Evolutionary conservation across 1,139 yeast genomes (phyloP).

Genomic region (Yamadazyma siamensis): DNA sequence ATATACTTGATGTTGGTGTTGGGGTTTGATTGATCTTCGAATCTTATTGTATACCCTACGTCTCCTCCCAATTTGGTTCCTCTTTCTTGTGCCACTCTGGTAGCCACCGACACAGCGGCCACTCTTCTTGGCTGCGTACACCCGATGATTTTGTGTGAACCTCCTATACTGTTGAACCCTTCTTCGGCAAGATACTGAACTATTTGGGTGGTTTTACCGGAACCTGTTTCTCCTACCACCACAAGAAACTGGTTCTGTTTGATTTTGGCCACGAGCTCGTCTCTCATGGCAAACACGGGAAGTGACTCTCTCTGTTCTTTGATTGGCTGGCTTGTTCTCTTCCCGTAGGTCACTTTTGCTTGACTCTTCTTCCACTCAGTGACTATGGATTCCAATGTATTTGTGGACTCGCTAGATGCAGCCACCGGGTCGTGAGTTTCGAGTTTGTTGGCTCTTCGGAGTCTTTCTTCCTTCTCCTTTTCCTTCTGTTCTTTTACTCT

Average conservation of each 20-base stretch:
- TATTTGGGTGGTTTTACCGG: constrained; percentile 44
- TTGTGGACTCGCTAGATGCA: constrained; percentile 3
- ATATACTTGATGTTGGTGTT: constrained; percentile 65
- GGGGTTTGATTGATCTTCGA: constrained; percentile 68
- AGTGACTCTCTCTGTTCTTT: constrained; percentile 64
- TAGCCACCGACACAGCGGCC: constrained; percentile 93
- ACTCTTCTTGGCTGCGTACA: constrained; percentile 97
- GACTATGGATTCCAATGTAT: constrained; percentile 4
- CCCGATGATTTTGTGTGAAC: constrained; percentile 48
- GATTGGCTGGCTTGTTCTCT: constrained; percentile 49
- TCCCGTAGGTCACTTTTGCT: constrained; percentile 49
- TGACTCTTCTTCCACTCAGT: constrained; percentile 34
- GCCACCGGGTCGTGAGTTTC: constrained; percentile 43
- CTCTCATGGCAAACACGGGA: constrained; percentile 70
- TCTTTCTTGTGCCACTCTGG: constrained; percentile 86
- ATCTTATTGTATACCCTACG: constrained; percentile 87
- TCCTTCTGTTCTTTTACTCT: constrained; percentile 50
- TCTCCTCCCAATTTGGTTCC: constrained; percentile 64
- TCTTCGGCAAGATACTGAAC: constrained; percentile 40
- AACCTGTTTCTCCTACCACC: constrained; percentile 48
- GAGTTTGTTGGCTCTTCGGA: constrained; percentile 19
- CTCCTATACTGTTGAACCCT: constrained; percentile 24
- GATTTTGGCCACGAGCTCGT: constrained; percentile 55
- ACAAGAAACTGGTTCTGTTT: constrained; percentile 42
- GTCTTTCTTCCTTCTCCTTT: constrained; percentile 29